Evolutionary conservation across 1,284 basidiomycete genomes (phyloP), one percentile per base, ranked within the genome.

Genomic region (Ustilago tritici): DNA sequence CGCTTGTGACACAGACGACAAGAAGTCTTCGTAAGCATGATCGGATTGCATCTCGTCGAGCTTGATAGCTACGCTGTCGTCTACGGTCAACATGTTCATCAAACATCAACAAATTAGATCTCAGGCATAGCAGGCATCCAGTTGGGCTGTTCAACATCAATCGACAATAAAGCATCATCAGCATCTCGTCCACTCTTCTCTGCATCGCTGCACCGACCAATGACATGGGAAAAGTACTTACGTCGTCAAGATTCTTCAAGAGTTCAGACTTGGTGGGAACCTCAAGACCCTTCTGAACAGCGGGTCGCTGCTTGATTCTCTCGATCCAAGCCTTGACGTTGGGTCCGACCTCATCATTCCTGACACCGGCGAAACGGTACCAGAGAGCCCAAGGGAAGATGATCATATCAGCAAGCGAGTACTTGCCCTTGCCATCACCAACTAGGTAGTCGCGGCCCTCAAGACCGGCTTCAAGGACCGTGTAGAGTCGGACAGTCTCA

Each of bases 381-480:
- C 70, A 71, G 7, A 68, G 56, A 1, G 66, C 70, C 81, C 81
- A 82, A 19, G 76, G 74, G 60, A 68, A 82, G 49, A 31, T 54
- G 56, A 78, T 67, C 43, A 78, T 76, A 60, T 82, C 80, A 23
- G 80, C 80, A 19, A 82, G 64, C 19, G 70, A 71, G 67, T 78
- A 81, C 56, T 81, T 79, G 35, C 79, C 79, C 41, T 72, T 73
- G 4, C 77, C 79, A 2, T 78, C 74, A 14, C 81, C 81, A 9
- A 82, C 81, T 15, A 82, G 74, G 52, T 77, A 82, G 40, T 82
- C 79, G 15, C 70, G 65, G 4, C 61, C 79, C 47, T 81, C 41
- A 19, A 82, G 66, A 19, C 77, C 63, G 9, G 32, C 38, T 36
- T 79, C 81, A 50, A 81, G 70, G 1, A 82, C 81, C n/a, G 34